Evolutionary conservation across 2,329 filamentous ascomycete genomes (phyloP), one percentile per base, ranked within the genome.

Genomic region (Aspergillus sp.): DNA sequence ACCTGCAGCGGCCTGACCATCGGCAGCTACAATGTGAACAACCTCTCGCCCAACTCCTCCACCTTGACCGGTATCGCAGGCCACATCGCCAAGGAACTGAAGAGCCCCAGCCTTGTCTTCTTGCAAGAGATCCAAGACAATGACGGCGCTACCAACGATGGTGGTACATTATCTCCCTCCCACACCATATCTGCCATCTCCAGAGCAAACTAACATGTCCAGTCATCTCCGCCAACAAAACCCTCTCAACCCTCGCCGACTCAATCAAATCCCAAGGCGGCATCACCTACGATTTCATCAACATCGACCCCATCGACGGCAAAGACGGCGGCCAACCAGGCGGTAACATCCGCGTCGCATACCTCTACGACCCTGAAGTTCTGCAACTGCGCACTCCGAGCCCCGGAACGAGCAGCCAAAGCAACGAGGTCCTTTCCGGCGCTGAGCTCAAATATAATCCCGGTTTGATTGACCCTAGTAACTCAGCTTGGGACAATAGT

Each of bases 121-220:
- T 67, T 91, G 3, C 88, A 91, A 71, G 89, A 91, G 73, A 78
- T 91, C 50, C 89, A 90, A 73, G 89, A 91, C 69, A 80, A 87
- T 77, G 82, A 80, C 46, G 88, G 88, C 14, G 72, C 81, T 2
- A 84, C 81, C 12, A 81, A 90, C 71, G 82, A 90, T 64, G 87
- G 83, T 61, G 79, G 82, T 47, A 79, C 31, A n/a, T 58, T 52
- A 22, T 5, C 20, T 6, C 29, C 20, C 14, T 10, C 4, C 24
- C 24, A 24, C 24, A 20, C 16, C 42, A 7, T 22, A 52, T 24
- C 9, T 29, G 3, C 11, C n/a, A 45, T 49, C 5, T 22, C 18
- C 3, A 18, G 24, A 4, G 6, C 24, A 52, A 31, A 22, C 53
- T 54, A 42, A 54, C n/a, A n/a, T 6, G 7, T 26, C 42, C 26